These are phyloP conservation scores for Ceratobasidium theobromae DNA, from an alignment of 1,284 basidiomycete species.

Conservation along the genomic window DNA sequence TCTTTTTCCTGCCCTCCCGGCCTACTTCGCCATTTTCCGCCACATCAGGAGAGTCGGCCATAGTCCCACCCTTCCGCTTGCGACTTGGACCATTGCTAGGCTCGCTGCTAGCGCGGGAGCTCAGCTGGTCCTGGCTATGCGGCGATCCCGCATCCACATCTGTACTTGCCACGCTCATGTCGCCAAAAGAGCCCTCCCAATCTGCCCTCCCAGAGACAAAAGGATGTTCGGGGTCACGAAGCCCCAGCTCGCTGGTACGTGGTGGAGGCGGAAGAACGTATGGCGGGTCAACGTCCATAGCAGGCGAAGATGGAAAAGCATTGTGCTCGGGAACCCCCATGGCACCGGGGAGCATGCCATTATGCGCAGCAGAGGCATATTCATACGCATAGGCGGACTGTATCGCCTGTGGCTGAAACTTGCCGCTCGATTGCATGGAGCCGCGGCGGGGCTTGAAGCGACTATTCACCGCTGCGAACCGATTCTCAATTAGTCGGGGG, in stretches of 20 bases:
- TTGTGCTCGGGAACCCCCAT: neutral
- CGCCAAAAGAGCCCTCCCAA: conserved; percentile 10
- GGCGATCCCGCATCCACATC: conserved; percentile 6
- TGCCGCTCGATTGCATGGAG: neutral
- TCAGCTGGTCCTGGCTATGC: conserved; percentile 4
- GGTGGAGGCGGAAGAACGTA: neutral
- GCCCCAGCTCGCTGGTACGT: neutral
- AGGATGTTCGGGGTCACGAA: neutral
- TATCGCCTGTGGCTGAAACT: conserved; percentile 12
- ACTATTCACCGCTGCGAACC: neutral
- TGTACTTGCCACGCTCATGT: neutral
- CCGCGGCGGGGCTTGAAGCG: neutral
- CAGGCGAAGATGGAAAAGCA: neutral
- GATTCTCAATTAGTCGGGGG: neutral
- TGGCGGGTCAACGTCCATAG: neutral
- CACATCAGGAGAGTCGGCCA: neutral
- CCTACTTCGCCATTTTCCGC: neutral
- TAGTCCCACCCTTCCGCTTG: neutral
- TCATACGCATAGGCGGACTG: neutral
- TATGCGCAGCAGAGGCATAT: neutral
- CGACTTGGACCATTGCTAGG: neutral
- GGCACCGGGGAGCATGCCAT: too few species aligned
- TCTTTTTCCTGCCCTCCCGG: conserved; percentile 29
- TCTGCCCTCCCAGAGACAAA: conserved; percentile 3
- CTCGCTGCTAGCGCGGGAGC: conserved; percentile 10